phyloP scores from a whole-genome alignment of 768 basidiomycete species.

The Dentipellis sp. region DNA sequence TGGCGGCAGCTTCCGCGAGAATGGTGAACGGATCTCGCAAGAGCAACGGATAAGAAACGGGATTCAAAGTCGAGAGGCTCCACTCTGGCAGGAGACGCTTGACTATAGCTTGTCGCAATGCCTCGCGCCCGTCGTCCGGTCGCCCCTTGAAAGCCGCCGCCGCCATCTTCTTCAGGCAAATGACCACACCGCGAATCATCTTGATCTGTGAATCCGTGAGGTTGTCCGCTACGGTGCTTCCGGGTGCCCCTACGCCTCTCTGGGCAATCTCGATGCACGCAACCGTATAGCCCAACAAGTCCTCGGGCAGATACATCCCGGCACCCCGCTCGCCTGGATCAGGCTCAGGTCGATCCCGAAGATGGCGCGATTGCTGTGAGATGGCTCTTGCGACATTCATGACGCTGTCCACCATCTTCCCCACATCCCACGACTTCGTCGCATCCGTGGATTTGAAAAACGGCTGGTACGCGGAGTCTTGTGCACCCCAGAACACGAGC shows the following conservation, averaged over 20 bases:
- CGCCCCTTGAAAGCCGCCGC: constrained; percentile 60
- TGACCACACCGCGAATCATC: constrained; percentile 70
- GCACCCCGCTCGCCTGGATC: constrained; percentile 68
- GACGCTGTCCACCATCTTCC: constrained; percentile 83
- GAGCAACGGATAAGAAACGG: constrained; percentile 78
- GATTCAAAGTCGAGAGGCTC: constrained; percentile 77
- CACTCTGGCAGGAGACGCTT: constrained; percentile 88
- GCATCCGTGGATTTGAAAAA: constrained; percentile 44
- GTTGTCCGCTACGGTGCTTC: constrained; percentile 57
- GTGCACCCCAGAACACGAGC: constrained; percentile 83
- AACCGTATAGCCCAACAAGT: constrained; percentile 84
- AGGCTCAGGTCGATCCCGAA: constrained; percentile 69
- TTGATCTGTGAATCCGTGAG: constrained; percentile 69
- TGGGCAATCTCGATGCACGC: constrained; percentile 72
- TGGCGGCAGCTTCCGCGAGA: constrained; percentile 82
- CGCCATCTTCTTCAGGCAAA: constrained; percentile 57
- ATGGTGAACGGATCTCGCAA: constrained; percentile 86
- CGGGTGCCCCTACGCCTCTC: constrained; percentile 48
- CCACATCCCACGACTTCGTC: constrained; percentile 45
- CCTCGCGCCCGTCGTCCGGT: constrained; percentile 67
- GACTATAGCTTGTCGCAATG: constrained; percentile 76
- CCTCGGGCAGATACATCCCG: constrained; percentile 87
- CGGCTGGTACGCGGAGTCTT: constrained; percentile 60
- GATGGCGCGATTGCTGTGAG: constrained; percentile 77
- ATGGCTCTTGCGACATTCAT: constrained; percentile 69